Base-by-base conservation (phyloP, 768 basidiomycete genomes). In the Termitomyces sp. region DNA sequence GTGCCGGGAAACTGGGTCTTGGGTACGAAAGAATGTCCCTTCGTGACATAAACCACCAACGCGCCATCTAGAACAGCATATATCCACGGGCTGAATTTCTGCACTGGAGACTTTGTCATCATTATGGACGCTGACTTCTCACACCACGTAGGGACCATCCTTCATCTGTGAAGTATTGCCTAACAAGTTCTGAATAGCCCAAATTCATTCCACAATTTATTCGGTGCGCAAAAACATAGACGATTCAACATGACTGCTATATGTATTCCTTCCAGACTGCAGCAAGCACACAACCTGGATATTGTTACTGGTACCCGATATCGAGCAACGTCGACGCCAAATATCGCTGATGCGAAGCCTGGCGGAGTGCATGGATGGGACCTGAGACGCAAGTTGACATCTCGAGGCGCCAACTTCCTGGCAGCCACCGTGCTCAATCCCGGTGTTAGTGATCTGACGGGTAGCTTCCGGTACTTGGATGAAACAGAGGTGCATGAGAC, bases 61-160 rank as follows among this genome's bases (percentile, higher is more conserved):
- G 28, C 55, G 52, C 58, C 55, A 51, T 52, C 30, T 46, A 18
- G 38, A 74, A 94, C 94, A 22, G 94, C 94, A 35, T 96, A 96
- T 68, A 90, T 95, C 38, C 90, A 96, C 67, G 94, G 94, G 13
- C 77, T 96, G 49, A 87, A 92, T 64, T 95, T 90, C 71, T 89
- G 88, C 63, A 87, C 87, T 0, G 94, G 94, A 9, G 91, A 92
- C 71, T 96, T 94, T 73, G 92, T 94, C 22, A 91, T 95, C 67
- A 95, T 96, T 69, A 96, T 96, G 94, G 94, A 96, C 65, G 94
- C 94, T 52, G 94, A 96, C 74, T 94, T 96, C 72, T 94, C 92
- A 5, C 94, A 96, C 67, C 94, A 96, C 63, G 93, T 93, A 73
- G 46, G 88, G 10, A 73, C 20, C 3, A 44, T 56, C 18, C 55